Percentiles rank a stretch among this genome's conserved stretches.
Conservation (phyloP, 441 rosid genomes). For the Caryocar brasiliense region DNA sequence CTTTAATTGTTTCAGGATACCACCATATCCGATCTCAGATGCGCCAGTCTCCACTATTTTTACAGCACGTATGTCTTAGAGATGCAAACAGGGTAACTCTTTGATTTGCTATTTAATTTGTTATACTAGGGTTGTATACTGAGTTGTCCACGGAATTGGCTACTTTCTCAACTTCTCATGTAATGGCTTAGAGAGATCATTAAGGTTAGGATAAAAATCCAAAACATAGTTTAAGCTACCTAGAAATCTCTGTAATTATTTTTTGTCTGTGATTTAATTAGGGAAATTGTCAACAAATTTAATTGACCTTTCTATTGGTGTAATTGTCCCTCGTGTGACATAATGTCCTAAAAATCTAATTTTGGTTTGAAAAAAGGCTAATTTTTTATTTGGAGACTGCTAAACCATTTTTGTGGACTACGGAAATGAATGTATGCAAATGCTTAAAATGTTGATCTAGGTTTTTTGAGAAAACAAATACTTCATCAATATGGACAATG, state of each 20-base stretch:
- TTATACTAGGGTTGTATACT: too few relatives aligned
- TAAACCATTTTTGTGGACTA: not conserved
- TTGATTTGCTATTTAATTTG: not conserved
- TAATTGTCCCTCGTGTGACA: not conserved
- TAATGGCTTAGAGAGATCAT: not conserved
- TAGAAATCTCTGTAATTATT: not conserved
- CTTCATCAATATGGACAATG: constrained; percentile 1
- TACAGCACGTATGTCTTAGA: not conserved
- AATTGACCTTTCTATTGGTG: not conserved
- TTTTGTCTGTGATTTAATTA: not conserved
- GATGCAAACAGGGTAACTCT: not conserved
- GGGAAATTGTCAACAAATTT: not conserved
- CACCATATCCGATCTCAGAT: not conserved
- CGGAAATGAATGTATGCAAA: not conserved
- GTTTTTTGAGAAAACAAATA: not conserved
- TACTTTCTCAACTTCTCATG: not conserved
- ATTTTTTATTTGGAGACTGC: not conserved
- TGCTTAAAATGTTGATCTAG: not conserved
- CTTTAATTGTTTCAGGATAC: not conserved
- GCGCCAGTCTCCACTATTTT: not conserved
- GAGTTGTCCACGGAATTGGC: too few relatives aligned
- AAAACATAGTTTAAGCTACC: not conserved
- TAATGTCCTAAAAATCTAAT: not conserved
- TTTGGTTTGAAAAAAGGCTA: not conserved
- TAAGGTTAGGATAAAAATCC: not conserved